Evolutionary conservation across 805 yeast species (phyloP).

Genomic region (Alloascoidea hylecoeti): DNA sequence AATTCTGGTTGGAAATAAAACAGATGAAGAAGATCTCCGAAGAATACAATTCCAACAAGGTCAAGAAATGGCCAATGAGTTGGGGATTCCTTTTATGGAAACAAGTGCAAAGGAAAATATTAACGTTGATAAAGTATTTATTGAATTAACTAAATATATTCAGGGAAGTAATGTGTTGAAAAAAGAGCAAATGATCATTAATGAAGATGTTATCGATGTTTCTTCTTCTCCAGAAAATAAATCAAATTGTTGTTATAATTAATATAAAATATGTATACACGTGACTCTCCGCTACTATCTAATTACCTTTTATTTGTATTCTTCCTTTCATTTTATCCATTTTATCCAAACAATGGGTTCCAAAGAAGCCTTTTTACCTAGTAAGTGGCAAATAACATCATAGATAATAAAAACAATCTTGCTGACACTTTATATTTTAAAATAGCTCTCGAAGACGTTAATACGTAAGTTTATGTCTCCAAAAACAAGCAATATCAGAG

Average conservation of each 20-base stretch:
- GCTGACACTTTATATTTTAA: not conserved
- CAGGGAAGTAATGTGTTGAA: no score
- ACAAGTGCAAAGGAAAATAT: conserved; percentile 91
- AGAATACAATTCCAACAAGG: conserved; percentile 84
- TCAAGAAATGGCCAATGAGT: conserved; percentile 70
- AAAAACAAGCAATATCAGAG: conserved; percentile 3
- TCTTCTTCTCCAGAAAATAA: no score
- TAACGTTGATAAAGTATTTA: conserved; percentile 85
- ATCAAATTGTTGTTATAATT: no score
- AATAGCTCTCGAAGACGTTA: conserved; percentile 16
- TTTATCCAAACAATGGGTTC: not conserved
- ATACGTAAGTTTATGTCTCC: conserved; percentile 12
- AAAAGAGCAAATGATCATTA: not conserved
- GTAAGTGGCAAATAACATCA: conserved; percentile 5
- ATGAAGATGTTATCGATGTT: no score
- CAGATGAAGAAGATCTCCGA: conserved; percentile 80
- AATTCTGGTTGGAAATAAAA: conserved; percentile 90
- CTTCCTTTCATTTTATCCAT: no score
- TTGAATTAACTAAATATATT: conserved; percentile 84
- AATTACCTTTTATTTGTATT: no score
- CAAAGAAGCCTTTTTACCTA: conserved; percentile 10
- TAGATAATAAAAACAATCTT: not conserved
- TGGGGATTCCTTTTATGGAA: conserved; percentile 86
- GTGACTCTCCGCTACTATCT: no score
- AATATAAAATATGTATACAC: no score